phyloP scores from a whole-genome alignment of 371 early-diverging fungal genomes.

The Mycotypha africana region DNA sequence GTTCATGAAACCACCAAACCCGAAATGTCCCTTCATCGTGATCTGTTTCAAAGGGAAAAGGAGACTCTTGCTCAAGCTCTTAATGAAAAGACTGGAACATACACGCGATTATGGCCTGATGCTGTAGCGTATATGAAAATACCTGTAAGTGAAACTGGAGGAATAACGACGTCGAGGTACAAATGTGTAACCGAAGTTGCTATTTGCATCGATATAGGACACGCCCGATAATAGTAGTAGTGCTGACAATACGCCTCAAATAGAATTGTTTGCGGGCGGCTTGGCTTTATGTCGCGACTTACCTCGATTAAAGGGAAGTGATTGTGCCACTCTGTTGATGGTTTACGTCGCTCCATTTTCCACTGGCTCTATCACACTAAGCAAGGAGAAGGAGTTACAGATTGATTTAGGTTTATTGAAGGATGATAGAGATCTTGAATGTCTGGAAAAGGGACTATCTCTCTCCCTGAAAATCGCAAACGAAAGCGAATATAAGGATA shows the following conservation, averaged over 20 bases:
- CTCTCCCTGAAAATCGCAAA: constrained; percentile 11
- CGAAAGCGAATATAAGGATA: constrained; percentile 1
- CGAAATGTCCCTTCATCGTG: constrained; percentile 11
- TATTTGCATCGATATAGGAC: constrained; percentile 1
- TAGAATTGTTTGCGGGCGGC: constrained; percentile 22
- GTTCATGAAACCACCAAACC: constrained; percentile 15
- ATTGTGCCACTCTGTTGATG: constrained; percentile 13
- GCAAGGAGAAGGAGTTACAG: neutral
- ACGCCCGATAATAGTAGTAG: constrained; percentile 19
- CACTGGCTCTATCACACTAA: constrained; percentile 12
- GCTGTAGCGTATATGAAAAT: constrained; percentile 27
- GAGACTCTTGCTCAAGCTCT: constrained; percentile 5
- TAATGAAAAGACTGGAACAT: constrained; percentile 11
- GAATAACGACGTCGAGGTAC: no score
- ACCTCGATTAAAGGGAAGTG: constrained; percentile 10
- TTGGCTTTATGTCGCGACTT: constrained; percentile 15
- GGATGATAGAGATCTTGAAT: constrained; percentile 15
- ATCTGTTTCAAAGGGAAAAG: constrained; percentile 1
- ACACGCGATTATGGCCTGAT: constrained; percentile 22
- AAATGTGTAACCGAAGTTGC: no score
- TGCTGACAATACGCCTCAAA: constrained; percentile 13
- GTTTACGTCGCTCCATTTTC: constrained; percentile 19
- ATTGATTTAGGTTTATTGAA: constrained; percentile 13
- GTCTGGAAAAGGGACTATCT: constrained; percentile 12
- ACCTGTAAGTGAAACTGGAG: no score